These are phyloP conservation scores for Termitomyces sp. DNA, from an alignment of 768 basidiomycete genomes.

Conservation along the genomic window DNA sequence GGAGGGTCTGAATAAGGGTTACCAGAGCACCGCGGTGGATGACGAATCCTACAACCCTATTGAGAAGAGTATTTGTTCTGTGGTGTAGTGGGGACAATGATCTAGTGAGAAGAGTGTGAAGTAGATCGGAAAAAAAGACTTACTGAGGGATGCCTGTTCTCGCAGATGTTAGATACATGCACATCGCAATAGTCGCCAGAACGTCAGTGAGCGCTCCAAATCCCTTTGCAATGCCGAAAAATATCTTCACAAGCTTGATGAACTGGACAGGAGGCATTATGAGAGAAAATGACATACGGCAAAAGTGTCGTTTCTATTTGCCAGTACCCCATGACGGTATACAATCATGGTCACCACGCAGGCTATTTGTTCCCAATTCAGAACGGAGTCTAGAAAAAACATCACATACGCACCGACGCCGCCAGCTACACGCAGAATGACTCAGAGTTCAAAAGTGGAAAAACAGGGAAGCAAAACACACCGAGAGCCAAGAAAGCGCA, in stretches of 20 bases:
- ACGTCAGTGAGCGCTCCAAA: conserved; percentile 38
- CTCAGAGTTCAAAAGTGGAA: neutral
- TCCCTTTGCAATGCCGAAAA: conserved; percentile 39
- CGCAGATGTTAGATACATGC: conserved; percentile 28
- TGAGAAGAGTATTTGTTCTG: conserved; percentile 34
- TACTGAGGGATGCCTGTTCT: conserved; percentile 33
- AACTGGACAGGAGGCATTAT: neutral
- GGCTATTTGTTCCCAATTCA: neutral
- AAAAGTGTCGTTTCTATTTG: conserved; percentile 14
- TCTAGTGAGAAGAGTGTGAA: neutral
- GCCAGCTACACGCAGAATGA: neutral
- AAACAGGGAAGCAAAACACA: neutral
- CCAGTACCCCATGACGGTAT: neutral
- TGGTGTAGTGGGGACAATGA: neutral
- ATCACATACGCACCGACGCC: neutral
- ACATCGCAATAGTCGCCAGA: conserved; percentile 39
- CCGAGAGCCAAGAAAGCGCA: neutral
- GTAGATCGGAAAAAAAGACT: conserved; percentile 4
- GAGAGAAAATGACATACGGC: conserved; percentile 17
- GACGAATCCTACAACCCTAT: conserved; percentile 32
- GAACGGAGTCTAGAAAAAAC: neutral
- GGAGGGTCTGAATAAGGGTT: conserved; percentile 33
- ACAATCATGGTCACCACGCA: neutral
- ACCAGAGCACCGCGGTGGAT: conserved; percentile 42
- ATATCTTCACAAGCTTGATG: conserved; percentile 22